Conservation (phyloP, 768 basidiomycete species). For the Lactarius psammicola region DNA sequence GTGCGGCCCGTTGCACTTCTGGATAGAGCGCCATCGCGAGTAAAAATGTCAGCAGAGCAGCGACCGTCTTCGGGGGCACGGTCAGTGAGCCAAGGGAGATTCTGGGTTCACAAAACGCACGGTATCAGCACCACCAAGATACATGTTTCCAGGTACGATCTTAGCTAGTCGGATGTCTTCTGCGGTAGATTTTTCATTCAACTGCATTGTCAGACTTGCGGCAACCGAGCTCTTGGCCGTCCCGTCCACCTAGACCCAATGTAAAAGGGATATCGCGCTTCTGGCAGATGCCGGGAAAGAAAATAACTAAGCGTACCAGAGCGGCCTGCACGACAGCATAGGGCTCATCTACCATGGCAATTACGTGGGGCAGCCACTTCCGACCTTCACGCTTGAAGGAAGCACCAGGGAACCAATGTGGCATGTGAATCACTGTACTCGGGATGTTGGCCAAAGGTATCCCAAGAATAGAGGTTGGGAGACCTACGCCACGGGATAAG, state of each 20-base stretch:
- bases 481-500: slow-evolving; percentile 22
- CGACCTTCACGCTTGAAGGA: slow-evolving; percentile 6
- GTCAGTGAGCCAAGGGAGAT: background rate
- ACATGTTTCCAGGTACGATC: background rate
- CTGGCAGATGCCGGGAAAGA: background rate
- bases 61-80: slow-evolving; percentile 23
- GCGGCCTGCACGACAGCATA: slow-evolving; percentile 3
- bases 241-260: background rate
- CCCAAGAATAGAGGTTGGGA: background rate
- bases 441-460: background rate
- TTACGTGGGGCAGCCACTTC: background rate
- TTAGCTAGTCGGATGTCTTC: background rate
- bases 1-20: slow-evolving; percentile 29
- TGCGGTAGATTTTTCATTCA: background rate
- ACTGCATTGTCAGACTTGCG: background rate
- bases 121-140: slow-evolving; percentile 20
- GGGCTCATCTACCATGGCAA: slow-evolving; percentile 9
- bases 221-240: slow-evolving; percentile 1
- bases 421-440: slow-evolving; percentile 6
- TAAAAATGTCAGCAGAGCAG: slow-evolving; percentile 10
- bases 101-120: slow-evolving; percentile 16
- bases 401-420: slow-evolving; percentile 14
- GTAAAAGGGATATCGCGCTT: background rate
- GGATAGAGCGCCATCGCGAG: slow-evolving; percentile 31
- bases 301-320: background rate